Percentiles rank a stretch among this genome's conserved stretches.
These are phyloP conservation scores for Anisodus tanguticus DNA, from an alignment of 257 asterid species.

Conservation along the genomic window DNA sequence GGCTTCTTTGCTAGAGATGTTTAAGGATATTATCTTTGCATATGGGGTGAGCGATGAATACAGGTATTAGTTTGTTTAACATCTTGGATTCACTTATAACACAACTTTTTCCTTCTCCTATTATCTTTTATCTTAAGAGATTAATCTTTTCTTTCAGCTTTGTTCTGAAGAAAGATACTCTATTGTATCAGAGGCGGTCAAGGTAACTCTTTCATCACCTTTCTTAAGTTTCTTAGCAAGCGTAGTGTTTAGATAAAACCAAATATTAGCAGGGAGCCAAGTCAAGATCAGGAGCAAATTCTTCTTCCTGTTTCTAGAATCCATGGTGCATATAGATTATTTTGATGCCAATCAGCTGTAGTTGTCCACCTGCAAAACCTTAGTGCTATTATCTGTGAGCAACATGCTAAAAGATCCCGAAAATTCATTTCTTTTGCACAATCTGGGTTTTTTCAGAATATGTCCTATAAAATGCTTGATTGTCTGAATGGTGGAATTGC, in stretches of 20 bases:
- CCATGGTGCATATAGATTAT: background rate
- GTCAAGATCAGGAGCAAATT: background rate
- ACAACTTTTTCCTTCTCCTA: background rate
- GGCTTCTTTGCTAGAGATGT: conserved; percentile 65
- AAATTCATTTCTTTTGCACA: conserved; percentile 1
- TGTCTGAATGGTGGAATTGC: background rate
- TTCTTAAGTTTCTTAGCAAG: background rate
- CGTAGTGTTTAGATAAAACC: background rate
- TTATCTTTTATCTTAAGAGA: conserved; percentile 30
- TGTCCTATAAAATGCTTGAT: background rate
- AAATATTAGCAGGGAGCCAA: conserved; percentile 1
- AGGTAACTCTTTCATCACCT: conserved; percentile 54
- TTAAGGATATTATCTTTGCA: conserved; percentile 73
- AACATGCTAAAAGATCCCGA: conserved; percentile 12
- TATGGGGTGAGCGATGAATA: conserved; percentile 94
- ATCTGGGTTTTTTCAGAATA: background rate
- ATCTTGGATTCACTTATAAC: conserved; percentile 27
- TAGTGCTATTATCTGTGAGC: conserved; percentile 9
- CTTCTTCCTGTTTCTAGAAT: conserved; percentile 21
- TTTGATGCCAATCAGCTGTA: background rate
- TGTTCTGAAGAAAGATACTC: conserved; percentile 78
- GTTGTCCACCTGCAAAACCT: background rate
- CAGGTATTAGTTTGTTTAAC: conserved; percentile 52
- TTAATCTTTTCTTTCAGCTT: conserved; percentile 58
- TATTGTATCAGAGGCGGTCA: conserved; percentile 63